Percentiles rank a stretch among this genome's conserved stretches.
Conservation (phyloP, 768 basidiomycete species). For the Coprinopsis cinerea region DNA sequence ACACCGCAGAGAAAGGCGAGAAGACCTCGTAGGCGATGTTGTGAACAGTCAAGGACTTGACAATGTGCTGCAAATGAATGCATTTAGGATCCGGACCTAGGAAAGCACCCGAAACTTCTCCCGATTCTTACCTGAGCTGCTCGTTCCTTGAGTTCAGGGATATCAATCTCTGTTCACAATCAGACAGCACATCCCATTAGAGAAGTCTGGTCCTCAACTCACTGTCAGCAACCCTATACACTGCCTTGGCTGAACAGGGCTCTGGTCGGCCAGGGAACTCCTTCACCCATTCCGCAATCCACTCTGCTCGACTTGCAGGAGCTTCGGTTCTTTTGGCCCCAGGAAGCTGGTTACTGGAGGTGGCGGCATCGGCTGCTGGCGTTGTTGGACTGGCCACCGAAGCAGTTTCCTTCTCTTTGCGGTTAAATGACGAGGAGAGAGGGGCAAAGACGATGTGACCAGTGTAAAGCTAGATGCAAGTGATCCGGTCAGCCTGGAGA, state of each 20-base stretch:
- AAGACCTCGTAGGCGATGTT: constrained; percentile 87
- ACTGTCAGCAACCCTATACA: constrained; percentile 82
- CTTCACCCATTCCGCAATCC: constrained; percentile 67
- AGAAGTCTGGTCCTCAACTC: constrained; percentile 19
- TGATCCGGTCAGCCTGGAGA: background rate
- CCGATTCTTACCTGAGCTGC: constrained; percentile 44
- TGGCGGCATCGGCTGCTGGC: constrained; percentile 23
- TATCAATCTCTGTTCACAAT: constrained; percentile 45
- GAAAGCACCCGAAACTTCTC: background rate
- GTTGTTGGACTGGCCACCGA: constrained; percentile 19
- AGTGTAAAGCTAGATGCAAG: constrained; percentile 64
- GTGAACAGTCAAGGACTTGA: constrained; percentile 65
- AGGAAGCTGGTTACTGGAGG: constrained; percentile 4
- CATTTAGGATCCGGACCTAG: background rate
- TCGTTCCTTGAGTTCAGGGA: constrained; percentile 65
- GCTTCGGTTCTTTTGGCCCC: constrained; percentile 18
- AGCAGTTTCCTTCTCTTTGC: constrained; percentile 16
- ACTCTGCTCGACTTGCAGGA: constrained; percentile 43
- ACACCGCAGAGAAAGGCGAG: constrained; percentile 76
- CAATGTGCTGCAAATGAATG: constrained; percentile 54
- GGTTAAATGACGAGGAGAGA: constrained; percentile 61
- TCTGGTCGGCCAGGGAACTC: constrained; percentile 55
- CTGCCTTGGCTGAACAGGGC: constrained; percentile 80
- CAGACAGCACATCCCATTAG: background rate
- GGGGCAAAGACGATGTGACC: constrained; percentile 82